phyloP scores from a whole-genome alignment of 257 asterid species.

The Ilex asprella region DNA sequence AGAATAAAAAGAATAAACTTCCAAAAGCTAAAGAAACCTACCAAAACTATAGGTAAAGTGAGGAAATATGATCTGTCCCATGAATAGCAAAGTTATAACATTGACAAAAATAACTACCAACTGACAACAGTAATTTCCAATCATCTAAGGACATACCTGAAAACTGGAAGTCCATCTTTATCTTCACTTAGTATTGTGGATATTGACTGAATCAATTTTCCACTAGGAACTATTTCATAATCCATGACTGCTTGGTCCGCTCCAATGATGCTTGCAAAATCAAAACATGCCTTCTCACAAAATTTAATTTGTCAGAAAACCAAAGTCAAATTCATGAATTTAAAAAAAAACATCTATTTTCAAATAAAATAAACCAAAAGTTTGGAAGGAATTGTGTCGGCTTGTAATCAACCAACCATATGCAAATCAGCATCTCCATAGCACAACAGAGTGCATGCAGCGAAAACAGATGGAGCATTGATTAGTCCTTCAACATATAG shows the following conservation, averaged over 20 bases:
- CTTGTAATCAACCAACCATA: constrained; percentile 49
- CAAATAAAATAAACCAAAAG: neutral
- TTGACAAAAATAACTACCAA: too few species aligned
- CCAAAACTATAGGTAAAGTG: too few species aligned
- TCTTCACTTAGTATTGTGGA: constrained; percentile 49
- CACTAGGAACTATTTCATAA: constrained; percentile 54
- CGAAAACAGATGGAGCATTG: constrained; percentile 54
- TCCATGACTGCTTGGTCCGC: constrained; percentile 32
- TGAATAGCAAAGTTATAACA: too few species aligned
- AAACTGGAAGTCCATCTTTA: constrained; percentile 43
- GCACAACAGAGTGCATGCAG: constrained; percentile 69
- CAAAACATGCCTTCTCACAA: constrained; percentile 80
- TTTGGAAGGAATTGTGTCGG: constrained; percentile 5
- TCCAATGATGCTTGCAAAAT: constrained; percentile 66
- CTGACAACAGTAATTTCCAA: too few species aligned
- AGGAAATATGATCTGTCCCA: too few species aligned
- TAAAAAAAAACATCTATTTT: constrained; percentile 4
- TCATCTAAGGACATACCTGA: constrained; percentile 40
- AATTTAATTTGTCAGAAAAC: constrained; percentile 30
- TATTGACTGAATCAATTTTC: constrained; percentile 56
- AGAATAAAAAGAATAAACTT: too few species aligned
- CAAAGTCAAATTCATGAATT: constrained; percentile 4
- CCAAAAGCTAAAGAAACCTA: too few species aligned
- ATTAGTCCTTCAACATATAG: constrained; percentile 83
- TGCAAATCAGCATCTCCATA: constrained; percentile 76